phyloP scores from a whole-genome alignment of 495 filamentous ascomycete species.

The Aspergillus leporis region DNA sequence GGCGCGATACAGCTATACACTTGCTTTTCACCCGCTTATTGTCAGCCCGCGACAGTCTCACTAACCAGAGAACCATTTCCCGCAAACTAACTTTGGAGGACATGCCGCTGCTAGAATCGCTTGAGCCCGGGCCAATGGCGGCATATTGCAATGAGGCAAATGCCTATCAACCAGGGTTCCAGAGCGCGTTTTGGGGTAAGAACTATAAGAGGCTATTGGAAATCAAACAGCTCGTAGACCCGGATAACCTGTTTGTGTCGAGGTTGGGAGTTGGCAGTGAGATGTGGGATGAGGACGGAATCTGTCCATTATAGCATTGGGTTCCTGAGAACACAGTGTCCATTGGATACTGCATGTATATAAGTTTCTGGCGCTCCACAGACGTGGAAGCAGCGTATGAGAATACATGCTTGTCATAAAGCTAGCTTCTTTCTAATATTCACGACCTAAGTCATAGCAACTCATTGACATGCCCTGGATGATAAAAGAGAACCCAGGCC shows the following conservation, averaged over 20 bases:
- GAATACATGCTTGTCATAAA: no score
- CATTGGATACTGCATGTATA: no score
- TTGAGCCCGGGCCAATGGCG: background rate
- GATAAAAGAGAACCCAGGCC: no score
- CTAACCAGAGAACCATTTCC: background rate
- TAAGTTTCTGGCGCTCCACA: no score
- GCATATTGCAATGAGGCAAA: slow-evolving; percentile 1
- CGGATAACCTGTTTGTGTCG: background rate
- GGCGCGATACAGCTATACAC: background rate
- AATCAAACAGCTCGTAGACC: background rate
- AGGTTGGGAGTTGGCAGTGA: slow-evolving; percentile 5
- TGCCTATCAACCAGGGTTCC: background rate
- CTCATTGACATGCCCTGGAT: no score
- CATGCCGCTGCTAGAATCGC: slow-evolving; percentile 5
- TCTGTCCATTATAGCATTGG: background rate
- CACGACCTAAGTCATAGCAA: no score
- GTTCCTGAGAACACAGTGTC: no score
- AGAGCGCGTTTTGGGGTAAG: slow-evolving; percentile 1
- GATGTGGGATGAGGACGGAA: slow-evolving; percentile 1
- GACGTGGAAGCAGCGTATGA: no score
- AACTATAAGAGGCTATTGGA: background rate
- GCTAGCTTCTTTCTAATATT: no score
- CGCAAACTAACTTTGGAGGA: background rate
- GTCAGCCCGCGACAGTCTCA: no score
- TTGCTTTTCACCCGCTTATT: background rate